Evolutionary conservation across 228 moss, liverwort and hornwort species (phyloP).

Genomic region (Sphagnum fallax): DNA sequence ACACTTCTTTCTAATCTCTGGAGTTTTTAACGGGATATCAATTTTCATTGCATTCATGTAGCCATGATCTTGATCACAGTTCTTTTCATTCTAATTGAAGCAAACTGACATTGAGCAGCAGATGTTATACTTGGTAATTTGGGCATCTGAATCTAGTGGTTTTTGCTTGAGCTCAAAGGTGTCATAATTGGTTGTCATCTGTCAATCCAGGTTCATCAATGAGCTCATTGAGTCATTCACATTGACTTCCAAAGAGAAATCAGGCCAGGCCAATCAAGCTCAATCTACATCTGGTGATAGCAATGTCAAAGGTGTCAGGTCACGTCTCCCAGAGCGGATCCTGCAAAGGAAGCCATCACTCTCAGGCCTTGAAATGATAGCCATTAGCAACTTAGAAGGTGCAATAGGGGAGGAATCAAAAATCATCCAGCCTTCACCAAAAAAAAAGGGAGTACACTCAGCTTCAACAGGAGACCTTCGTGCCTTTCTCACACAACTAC

Average conservation of each 20-base stretch:
- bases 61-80: no score
- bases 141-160: no score
- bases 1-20: no score
- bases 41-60: no score
- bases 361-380: constrained; percentile 45
- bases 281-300: constrained; percentile 6
- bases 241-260: constrained; percentile 27
- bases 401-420: constrained; percentile 10
- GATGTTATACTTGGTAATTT: no score
- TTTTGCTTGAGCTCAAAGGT: no score
- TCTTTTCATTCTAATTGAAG: no score
- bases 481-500: constrained; percentile 13
- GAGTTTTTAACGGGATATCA: no score
- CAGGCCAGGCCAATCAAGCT: constrained; percentile 23
- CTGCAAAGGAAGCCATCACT: constrained; percentile 35
- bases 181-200: no score
- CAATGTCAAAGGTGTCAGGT: constrained; percentile 1
- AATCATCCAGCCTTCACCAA: constrained; percentile 11
- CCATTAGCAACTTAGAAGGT: constrained; percentile 20
- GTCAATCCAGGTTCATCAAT: constrained; percentile 51
- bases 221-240: constrained; percentile 63
- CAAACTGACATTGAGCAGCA: no score
- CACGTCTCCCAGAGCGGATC: constrained; percentile 40
- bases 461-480: constrained; percentile 12
- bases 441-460: constrained; percentile 6